These are phyloP conservation scores for Alternaria longipes DNA, from an alignment of 2,329 filamentous ascomycete species.

Conservation along the genomic window DNA sequence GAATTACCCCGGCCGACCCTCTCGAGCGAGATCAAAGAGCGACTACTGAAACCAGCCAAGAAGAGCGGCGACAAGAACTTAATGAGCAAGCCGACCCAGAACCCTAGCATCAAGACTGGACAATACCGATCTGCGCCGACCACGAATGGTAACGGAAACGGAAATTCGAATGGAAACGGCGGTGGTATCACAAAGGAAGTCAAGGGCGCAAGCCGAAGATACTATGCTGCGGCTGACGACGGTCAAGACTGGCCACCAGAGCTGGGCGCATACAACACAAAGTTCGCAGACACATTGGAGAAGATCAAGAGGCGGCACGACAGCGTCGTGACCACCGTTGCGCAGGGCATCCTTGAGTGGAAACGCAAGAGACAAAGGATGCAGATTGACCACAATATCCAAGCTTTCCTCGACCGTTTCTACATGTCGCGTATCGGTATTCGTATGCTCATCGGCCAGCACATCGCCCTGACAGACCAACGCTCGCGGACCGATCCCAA, in stretches of 20 bases:
- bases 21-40: conserved; percentile 76
- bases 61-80: conserved; percentile 70
- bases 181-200: conserved; percentile 60
- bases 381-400: conserved; percentile 98
- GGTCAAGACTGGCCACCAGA: conserved; percentile 91
- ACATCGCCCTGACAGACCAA: conserved; percentile 96
- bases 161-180: conserved; percentile 55
- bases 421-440: conserved; percentile 99
- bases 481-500: conserved; percentile 87
- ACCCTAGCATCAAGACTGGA: conserved; percentile 86
- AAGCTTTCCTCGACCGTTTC: conserved; percentile 96
- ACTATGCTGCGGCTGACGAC: conserved; percentile 93
- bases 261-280: conserved; percentile 90
- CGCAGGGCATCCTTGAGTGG: conserved; percentile 97
- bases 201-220: conserved; percentile 68
- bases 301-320: conserved; percentile 97
- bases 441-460: conserved; percentile 98
- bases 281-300: conserved; percentile 87
- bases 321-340: conserved; percentile 96
- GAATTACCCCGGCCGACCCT: conserved; percentile 80
- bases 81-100: conserved; percentile 83
- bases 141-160: conserved; percentile 52
- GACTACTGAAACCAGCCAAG: conserved; percentile 75
- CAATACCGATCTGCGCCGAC: conserved; percentile 73
- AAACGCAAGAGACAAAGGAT: conserved; percentile 95